Evolutionary conservation across 768 basidiomycete genomes (phyloP).

Genomic region (Coprinopsis cinerea): DNA sequence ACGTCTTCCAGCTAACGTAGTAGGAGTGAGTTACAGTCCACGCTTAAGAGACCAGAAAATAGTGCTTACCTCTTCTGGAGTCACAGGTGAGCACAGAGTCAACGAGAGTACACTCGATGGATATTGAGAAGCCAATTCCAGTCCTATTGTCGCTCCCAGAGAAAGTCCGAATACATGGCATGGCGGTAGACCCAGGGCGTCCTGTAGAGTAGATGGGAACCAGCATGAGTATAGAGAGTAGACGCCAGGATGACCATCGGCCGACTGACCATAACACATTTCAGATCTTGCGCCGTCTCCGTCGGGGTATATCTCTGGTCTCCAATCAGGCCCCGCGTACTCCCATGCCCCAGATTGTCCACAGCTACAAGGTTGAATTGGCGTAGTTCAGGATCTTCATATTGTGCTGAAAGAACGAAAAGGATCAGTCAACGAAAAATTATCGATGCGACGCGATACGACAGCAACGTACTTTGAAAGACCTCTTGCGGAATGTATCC

Average conservation of each 20-base stretch:
- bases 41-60: not conserved
- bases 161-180: slow-evolving; percentile 32
- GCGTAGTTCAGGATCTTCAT: slow-evolving; percentile 27
- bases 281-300: slow-evolving; percentile 27
- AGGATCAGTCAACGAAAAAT: not conserved
- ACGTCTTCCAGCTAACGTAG: slow-evolving; percentile 23
- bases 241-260: not conserved
- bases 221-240: not conserved
- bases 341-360: slow-evolving; percentile 29
- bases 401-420: slow-evolving; percentile 26
- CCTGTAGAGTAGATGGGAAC: slow-evolving; percentile 14
- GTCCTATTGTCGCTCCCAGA: slow-evolving; percentile 26
- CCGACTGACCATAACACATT: slow-evolving; percentile 25
- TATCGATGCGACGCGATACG: not conserved
- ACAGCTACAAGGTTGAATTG: slow-evolving; percentile 33
- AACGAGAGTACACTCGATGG: slow-evolving; percentile 28
- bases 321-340: slow-evolving; percentile 23
- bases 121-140: slow-evolving; percentile 26
- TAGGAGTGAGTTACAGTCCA: not conserved
- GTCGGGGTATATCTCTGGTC: slow-evolving; percentile 21
- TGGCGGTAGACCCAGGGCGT: slow-evolving; percentile 26
- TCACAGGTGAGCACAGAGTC: slow-evolving; percentile 30
- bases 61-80: slow-evolving; percentile 25
- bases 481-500: slow-evolving; percentile 26
- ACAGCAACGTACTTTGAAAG: slow-evolving; percentile 28